These are phyloP conservation scores for Canavalia ensiformis DNA, from an alignment of 306 rosid species.

Conservation along the genomic window DNA sequence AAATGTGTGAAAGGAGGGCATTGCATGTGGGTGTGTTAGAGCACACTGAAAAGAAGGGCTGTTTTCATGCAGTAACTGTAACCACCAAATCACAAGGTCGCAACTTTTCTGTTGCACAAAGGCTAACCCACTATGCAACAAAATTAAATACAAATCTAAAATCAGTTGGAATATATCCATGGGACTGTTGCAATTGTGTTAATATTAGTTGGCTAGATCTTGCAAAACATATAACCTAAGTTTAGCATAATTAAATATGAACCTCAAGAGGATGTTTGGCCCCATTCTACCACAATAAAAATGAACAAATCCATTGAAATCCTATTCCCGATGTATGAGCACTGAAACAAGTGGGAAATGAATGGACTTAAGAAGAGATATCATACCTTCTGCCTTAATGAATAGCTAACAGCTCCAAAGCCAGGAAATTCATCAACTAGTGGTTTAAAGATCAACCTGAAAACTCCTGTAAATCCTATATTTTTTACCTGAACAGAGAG, in stretches of 20 bases:
- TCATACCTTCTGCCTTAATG: slow-evolving; percentile 86
- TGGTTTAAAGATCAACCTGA: slow-evolving; percentile 95
- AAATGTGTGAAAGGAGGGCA: slow-evolving; percentile 30
- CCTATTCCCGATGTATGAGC: not conserved
- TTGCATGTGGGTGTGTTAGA: slow-evolving; percentile 12
- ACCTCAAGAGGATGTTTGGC: slow-evolving; percentile 2
- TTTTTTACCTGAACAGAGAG: slow-evolving; percentile 76
- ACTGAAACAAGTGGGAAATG: slow-evolving; percentile 5
- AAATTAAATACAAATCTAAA: slow-evolving; percentile 24
- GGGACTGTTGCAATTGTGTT: slow-evolving; percentile 18
- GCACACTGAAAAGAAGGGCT: not conserved
- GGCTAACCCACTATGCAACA: slow-evolving; percentile 20
- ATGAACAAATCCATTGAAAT: slow-evolving; percentile 26
- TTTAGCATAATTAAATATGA: slow-evolving; percentile 8
- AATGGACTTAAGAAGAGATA: slow-evolving; percentile 42
- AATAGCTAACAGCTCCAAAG: slow-evolving; percentile 95
- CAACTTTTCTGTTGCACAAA: not conserved
- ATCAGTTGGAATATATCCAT: slow-evolving; percentile 23
- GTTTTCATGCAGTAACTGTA: slow-evolving; percentile 2
- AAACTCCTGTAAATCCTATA: slow-evolving; percentile 95
- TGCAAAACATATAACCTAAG: slow-evolving; percentile 28
- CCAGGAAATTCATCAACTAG: slow-evolving; percentile 91
- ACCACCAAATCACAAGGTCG: slow-evolving; percentile 7
- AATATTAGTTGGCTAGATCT: not conserved
- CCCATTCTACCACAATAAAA: slow-evolving; percentile 21